Evolutionary conservation across 768 basidiomycete genomes (phyloP).

Genomic region (Saitozyma sp.): DNA sequence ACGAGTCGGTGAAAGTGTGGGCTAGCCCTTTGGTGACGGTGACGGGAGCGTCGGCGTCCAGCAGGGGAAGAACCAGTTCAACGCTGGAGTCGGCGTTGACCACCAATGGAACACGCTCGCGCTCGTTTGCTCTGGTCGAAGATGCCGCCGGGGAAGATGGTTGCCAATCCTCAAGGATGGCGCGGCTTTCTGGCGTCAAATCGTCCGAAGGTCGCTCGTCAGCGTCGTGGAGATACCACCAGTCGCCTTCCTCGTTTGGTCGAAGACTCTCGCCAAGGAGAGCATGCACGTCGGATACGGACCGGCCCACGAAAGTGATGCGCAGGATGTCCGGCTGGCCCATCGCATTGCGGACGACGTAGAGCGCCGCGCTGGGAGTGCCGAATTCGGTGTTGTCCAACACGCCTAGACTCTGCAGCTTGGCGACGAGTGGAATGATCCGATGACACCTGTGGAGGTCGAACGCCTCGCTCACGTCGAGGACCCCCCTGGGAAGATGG

Average conservation of each 20-base stretch:
- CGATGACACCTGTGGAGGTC: constrained; percentile 22
- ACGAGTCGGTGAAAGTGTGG: neutral
- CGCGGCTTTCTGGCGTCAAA: constrained; percentile 23
- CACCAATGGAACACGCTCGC: neutral
- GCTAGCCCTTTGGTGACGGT: neutral
- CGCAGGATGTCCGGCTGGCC: constrained; percentile 33
- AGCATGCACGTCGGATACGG: constrained; percentile 23
- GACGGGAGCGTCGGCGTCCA: constrained; percentile 1
- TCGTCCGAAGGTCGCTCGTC: neutral
- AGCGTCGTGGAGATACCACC: constrained; percentile 22
- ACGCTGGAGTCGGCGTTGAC: neutral
- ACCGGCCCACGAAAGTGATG: constrained; percentile 29
- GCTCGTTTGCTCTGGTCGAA: neutral
- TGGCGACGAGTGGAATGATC: constrained; percentile 29
- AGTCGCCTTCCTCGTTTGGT: constrained; percentile 20
- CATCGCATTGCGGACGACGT: constrained; percentile 18
- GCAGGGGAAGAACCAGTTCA: constrained; percentile 3
- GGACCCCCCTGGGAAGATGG: constrained; percentile 20
- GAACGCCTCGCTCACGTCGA: constrained; percentile 31
- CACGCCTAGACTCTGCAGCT: constrained; percentile 33
- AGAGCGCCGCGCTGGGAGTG: constrained; percentile 1
- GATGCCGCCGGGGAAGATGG: neutral
- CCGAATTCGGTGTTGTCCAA: constrained; percentile 15
- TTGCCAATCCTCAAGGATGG: constrained; percentile 34
- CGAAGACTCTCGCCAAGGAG: constrained; percentile 31